A percentile compares a stretch with the other conserved stretches of the same genome.
Evolutionary conservation across 805 yeast genomes (phyloP).

Genomic region (Yarrowia sp.): DNA sequence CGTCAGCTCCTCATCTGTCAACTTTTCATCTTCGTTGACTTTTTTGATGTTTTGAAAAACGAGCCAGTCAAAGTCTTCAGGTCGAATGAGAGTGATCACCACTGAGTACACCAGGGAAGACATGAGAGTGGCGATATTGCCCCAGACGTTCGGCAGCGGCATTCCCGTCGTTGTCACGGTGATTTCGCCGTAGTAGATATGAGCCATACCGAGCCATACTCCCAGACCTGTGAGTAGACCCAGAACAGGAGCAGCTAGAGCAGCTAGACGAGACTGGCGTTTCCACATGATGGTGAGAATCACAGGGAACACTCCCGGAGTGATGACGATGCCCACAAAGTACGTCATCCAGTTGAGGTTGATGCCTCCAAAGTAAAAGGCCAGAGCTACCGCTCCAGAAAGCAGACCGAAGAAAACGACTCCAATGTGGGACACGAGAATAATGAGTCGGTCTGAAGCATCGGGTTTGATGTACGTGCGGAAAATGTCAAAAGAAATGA

Average conservation of each 20-base stretch:
- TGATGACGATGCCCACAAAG: constrained; percentile 75
- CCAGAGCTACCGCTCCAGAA: constrained; percentile 81
- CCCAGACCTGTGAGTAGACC: constrained; percentile 40
- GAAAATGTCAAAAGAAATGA: constrained; percentile 57
- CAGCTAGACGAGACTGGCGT: constrained; percentile 37
- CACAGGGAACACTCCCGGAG: constrained; percentile 46
- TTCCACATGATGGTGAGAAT: constrained; percentile 62
- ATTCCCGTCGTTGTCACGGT: constrained; percentile 45
- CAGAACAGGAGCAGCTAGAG: constrained; percentile 33
- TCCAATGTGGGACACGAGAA: constrained; percentile 54
- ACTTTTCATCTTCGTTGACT: constrained; percentile 4
- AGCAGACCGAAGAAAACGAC: constrained; percentile 54
- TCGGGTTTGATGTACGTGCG: constrained; percentile 54
- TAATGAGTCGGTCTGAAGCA: constrained; percentile 54
- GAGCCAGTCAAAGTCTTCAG: constrained; percentile 53
- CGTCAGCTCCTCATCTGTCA: no score
- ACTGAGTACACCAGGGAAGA: constrained; percentile 45
- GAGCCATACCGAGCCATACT: constrained; percentile 46
- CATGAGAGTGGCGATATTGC: constrained; percentile 47
- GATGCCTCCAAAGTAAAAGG: constrained; percentile 76
- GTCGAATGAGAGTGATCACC: constrained; percentile 50
- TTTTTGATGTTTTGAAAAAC: constrained; percentile 21
- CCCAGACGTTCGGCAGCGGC: constrained; percentile 43
- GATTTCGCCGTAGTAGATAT: constrained; percentile 44
- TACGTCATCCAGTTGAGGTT: constrained; percentile 72